Base-by-base conservation (phyloP, 2,329 filamentous ascomycete genomes). In the Penicillium sp. region DNA sequence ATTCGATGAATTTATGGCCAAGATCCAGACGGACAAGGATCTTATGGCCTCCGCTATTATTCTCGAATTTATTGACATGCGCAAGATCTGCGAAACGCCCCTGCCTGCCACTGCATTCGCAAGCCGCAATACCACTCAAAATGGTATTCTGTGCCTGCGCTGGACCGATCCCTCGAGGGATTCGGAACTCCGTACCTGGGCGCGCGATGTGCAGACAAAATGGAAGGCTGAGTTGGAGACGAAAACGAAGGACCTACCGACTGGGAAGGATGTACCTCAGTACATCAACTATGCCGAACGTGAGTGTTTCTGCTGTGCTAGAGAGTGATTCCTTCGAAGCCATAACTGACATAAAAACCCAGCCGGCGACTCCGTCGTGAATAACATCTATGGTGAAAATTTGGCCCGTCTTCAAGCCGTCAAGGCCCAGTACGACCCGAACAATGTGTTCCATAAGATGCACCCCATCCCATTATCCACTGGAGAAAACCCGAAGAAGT, bases 391-490 rank as follows among this genome's bases (percentile, higher is more conserved):
- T 64, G 81, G 81, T 2, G 72, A 73, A 13, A 81, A 83, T 57
- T 77, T 79, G 42, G 64, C 65, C 2, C 69, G 75, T 7, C 64
- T 84, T 48, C 75, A 78, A 63, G 64, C 68, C 5, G 65, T 83
- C 43, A 83, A 84, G 70, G 75, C 73, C 22, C 72, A 73, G 55
- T 83, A 82, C 60, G 81, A 83, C 64, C 80, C 81, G 2, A 72
- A 60, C 4, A 82, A 80, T 63, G 66, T 82, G 19, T 84, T 83
- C 65, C 73, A 79, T 48, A 82, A 81, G 63, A 75, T 78, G 70
- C 76, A 78, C 38, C 70, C 76, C 0, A 74, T 79, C 46, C 55
- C 61, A 6, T 63, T 67, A 8, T 58, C 59, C 28, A 46, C 58
- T 1, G 25, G 5, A 37, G 28, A 30, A 8, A 6, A n/a, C 19